These are phyloP conservation scores for Reticulascus tulasneorum DNA, from an alignment of 2,329 filamentous ascomycete species.

Conservation along the genomic window DNA sequence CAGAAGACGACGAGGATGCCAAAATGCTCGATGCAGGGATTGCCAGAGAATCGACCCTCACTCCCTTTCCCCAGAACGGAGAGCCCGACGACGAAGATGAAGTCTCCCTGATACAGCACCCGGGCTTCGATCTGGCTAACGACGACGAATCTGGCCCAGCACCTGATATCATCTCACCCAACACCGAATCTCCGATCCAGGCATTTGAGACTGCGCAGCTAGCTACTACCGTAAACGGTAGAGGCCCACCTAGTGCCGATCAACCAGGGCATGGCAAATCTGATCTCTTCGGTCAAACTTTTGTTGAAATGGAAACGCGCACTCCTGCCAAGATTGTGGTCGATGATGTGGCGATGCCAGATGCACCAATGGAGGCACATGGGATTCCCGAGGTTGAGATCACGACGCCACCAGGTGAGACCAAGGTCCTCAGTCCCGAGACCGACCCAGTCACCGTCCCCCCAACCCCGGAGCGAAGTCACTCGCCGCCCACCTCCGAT, in stretches of 20 bases:
- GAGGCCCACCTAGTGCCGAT: no score
- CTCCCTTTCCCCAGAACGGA: constrained; percentile 14
- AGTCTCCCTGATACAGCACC: constrained; percentile 27
- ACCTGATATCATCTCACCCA: no score
- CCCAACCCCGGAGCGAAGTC: constrained; percentile 40
- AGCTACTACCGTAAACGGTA: no score
- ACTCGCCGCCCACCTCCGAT: constrained; percentile 46
- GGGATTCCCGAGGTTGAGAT: constrained; percentile 19
- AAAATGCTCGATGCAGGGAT: constrained; percentile 17
- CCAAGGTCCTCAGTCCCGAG: constrained; percentile 34
- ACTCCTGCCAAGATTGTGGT: no score
- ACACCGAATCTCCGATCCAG: no score
- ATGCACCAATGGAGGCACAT: constrained; percentile 13
- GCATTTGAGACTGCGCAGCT: no score
- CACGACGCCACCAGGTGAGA: constrained; percentile 17
- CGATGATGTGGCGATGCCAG: constrained; percentile 31
- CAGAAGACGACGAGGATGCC: constrained; percentile 22
- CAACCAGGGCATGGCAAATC: no score
- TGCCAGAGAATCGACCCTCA: background rate
- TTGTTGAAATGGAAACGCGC: background rate
- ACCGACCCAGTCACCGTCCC: constrained; percentile 39
- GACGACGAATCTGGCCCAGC: no score
- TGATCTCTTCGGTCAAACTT: no score
- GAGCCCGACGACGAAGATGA: constrained; percentile 29
- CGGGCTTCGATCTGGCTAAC: constrained; percentile 15